Evolutionary conservation across 1,284 basidiomycete species (phyloP).

Genomic region (Rhodotorula sp.): DNA sequence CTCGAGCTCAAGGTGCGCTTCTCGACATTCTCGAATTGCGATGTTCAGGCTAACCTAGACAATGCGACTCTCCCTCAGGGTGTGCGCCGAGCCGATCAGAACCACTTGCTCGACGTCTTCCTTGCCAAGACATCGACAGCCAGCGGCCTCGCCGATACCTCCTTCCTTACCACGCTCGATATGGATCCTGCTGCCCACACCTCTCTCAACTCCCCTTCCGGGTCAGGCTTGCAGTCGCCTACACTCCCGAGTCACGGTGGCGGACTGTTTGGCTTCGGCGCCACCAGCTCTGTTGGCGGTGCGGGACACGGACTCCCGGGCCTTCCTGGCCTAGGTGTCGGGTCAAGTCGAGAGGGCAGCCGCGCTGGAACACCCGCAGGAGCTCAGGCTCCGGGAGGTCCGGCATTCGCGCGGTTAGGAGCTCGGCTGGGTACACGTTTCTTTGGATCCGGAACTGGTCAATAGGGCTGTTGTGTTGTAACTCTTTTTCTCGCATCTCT

Average conservation of each 20-base stretch:
- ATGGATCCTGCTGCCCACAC: constrained; percentile 68
- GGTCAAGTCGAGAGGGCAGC: constrained; percentile 7
- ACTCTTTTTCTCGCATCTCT: no score
- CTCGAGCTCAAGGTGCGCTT: constrained; percentile 72
- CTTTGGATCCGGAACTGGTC: constrained; percentile 17
- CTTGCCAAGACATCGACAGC: constrained; percentile 84
- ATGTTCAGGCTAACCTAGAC: no score
- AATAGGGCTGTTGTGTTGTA: neutral
- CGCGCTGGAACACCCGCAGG: constrained; percentile 22
- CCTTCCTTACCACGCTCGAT: constrained; percentile 85
- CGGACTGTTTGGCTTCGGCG: constrained; percentile 13
- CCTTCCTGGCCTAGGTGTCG: constrained; percentile 2
- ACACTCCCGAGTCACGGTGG: neutral
- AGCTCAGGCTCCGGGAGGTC: constrained; percentile 12
- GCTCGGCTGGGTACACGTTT: constrained; percentile 41
- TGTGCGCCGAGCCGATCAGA: constrained; percentile 78
- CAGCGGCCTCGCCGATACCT: constrained; percentile 76
- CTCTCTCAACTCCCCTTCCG: constrained; percentile 35
- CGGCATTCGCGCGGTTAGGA: constrained; percentile 41
- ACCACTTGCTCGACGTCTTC: constrained; percentile 84
- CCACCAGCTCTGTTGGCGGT: neutral
- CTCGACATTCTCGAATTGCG: neutral
- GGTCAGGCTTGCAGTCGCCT: constrained; percentile 35
- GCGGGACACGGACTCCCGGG: constrained; percentile 1
- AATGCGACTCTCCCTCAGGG: constrained; percentile 52